phyloP scores from a whole-genome alignment of 306 rosid genomes.

The Glycyrrhiza uralensis region DNA sequence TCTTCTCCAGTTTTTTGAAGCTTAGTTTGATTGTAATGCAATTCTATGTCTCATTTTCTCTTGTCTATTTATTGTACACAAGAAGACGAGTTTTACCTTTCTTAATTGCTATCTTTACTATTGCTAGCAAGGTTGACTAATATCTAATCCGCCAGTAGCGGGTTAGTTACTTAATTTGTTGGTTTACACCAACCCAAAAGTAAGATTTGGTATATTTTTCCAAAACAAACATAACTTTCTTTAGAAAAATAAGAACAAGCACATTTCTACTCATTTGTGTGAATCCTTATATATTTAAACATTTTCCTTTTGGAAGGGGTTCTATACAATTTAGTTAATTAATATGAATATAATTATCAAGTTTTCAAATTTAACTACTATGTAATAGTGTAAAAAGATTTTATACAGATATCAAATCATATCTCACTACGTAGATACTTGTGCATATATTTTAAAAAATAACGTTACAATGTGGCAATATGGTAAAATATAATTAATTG shows the following conservation, averaged over 20 bases:
- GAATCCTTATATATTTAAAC: background rate
- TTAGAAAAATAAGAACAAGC: background rate
- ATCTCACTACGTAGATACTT: no score
- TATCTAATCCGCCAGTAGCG: no score
- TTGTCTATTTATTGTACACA: background rate
- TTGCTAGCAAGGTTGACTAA: background rate
- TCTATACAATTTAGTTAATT: background rate
- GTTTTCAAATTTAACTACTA: no score
- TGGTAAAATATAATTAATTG: no score
- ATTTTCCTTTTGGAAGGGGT: no score
- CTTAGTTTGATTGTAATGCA: background rate
- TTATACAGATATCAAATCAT: no score
- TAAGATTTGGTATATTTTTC: no score
- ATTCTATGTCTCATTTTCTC: background rate
- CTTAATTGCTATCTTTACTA: background rate
- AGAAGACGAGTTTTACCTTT: background rate
- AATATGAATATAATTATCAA: background rate
- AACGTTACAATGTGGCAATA: no score
- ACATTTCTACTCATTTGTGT: background rate
- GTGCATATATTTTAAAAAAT: no score
- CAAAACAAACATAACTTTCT: background rate
- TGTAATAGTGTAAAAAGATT: no score
- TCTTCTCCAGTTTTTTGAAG: background rate
- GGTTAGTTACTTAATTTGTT: no score
- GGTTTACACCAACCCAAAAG: no score